Evolutionary conservation across 2,329 filamentous ascomycete species (phyloP).

Genomic region (Pseudonectria foliicola): DNA sequence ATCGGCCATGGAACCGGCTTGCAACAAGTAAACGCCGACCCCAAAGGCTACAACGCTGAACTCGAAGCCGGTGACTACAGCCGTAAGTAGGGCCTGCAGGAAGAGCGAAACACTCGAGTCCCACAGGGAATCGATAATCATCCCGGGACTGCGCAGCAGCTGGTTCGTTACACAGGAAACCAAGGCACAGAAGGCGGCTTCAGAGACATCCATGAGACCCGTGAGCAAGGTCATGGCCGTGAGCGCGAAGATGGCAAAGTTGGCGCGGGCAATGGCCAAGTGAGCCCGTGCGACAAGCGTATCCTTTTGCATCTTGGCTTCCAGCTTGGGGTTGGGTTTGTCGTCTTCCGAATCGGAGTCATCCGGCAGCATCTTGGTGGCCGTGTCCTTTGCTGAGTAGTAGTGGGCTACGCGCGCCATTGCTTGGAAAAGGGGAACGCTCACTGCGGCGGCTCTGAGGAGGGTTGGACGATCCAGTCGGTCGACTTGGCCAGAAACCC

Average conservation of each 20-base stretch:
- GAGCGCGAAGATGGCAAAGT: conserved; percentile 7
- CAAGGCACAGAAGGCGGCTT: conserved; percentile 10
- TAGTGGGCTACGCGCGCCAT: conserved; percentile 12
- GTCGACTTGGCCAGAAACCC: background rate
- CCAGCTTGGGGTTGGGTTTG: conserved; percentile 2
- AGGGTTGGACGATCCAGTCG: conserved; percentile 2
- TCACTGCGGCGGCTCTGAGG: conserved; percentile 12
- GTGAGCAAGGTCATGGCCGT: conserved; percentile 1
- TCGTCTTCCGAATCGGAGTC: conserved; percentile 1
- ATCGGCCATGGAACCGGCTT: background rate
- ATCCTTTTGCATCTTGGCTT: conserved; percentile 2
- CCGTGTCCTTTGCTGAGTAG: conserved; percentile 10
- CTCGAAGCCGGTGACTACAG: conserved; percentile 1
- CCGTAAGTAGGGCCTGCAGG: conserved; percentile 3
- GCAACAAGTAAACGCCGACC: conserved; percentile 2
- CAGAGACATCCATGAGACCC: conserved; percentile 3
- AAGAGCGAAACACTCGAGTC: background rate
- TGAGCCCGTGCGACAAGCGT: conserved; percentile 3
- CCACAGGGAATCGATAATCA: conserved; percentile 2
- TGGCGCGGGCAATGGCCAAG: conserved; percentile 3
- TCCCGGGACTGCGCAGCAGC: conserved; percentile 1
- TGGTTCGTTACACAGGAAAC: conserved; percentile 10
- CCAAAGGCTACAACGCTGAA: conserved; percentile 1
- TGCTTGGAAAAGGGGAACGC: conserved; percentile 12
- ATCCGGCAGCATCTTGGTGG: background rate